A percentile compares a stretch with the other conserved stretches of the same genome.
Evolutionary conservation across 192 early-diverging fungal genomes (phyloP).

Genomic region (Globomyces pollinis-pini): DNA sequence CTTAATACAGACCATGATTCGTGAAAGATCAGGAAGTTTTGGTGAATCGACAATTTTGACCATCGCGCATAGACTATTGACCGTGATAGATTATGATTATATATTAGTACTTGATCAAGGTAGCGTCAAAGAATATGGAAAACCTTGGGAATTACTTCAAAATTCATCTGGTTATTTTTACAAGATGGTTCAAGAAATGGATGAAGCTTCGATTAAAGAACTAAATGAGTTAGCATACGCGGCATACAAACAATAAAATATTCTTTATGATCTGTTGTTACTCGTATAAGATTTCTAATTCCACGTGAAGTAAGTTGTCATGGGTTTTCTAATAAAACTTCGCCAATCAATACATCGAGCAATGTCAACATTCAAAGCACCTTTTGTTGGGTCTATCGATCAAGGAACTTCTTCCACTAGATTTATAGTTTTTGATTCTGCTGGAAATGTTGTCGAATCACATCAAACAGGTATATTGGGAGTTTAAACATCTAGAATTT

Average conservation of each 20-base stretch:
- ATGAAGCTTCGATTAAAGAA: too few species aligned
- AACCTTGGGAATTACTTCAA: constrained; percentile 32
- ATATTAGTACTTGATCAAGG: constrained; percentile 74
- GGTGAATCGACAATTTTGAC: constrained; percentile 23
- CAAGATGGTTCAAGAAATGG: constrained; percentile 41
- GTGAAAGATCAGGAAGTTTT: constrained; percentile 20
- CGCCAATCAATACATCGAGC: too few species aligned
- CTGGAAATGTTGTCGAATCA: constrained; percentile 58
- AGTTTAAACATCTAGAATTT: too few species aligned
- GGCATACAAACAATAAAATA: too few species aligned
- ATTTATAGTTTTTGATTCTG: constrained; percentile 82
- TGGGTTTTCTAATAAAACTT: too few species aligned
- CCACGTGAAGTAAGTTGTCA: too few species aligned
- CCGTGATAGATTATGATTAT: constrained; percentile 51
- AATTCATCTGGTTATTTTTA: constrained; percentile 29
- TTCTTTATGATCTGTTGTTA: too few species aligned
- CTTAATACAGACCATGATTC: constrained; percentile 19
- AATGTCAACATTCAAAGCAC: too few species aligned
- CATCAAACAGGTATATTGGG: too few species aligned
- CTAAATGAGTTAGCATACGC: too few species aligned
- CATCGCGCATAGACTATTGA: constrained; percentile 35
- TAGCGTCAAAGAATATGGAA: constrained; percentile 53
- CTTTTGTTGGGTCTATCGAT: constrained; percentile 69
- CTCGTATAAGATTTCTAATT: too few species aligned
- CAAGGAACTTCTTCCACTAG: constrained; percentile 89